These are phyloP conservation scores for Dendrocalamus latiflorus DNA, from an alignment of 202 grass and related monocot genomes.

Conservation along the genomic window DNA sequence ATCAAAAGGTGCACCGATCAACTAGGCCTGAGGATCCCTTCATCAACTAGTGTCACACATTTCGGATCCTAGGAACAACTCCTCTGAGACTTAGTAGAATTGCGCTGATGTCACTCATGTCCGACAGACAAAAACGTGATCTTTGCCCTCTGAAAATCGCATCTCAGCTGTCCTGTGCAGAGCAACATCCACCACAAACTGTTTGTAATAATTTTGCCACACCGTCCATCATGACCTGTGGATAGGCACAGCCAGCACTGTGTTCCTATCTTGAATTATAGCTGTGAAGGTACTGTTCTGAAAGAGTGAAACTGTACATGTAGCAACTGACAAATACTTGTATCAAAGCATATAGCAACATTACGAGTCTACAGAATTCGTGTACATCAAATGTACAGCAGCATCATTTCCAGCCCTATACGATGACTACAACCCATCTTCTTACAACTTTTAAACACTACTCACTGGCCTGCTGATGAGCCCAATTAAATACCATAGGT, in stretches of 20 bases:
- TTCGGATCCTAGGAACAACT: not conserved
- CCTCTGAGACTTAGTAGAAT: not conserved
- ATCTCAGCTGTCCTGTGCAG: not conserved
- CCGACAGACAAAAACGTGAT: not conserved
- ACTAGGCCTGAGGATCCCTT: not conserved
- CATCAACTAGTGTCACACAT: not conserved
- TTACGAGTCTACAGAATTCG: conserved; percentile 40
- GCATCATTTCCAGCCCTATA: conserved; percentile 38
- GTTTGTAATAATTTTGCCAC: conserved; percentile 41
- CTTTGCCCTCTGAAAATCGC: not conserved
- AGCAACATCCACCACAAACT: conserved; percentile 17
- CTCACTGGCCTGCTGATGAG: not conserved
- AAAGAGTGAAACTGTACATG: conserved; percentile 15
- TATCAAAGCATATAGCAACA: conserved; percentile 29
- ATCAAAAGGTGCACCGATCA: not conserved
- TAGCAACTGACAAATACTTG: conserved; percentile 34
- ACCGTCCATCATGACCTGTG: no score
- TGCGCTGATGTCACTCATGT: not conserved
- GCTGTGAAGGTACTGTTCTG: conserved; percentile 7
- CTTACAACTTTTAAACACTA: conserved; percentile 18
- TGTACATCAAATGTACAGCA: conserved; percentile 33
- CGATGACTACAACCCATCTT: conserved; percentile 33
- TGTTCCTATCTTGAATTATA: not conserved
- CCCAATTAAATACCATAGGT: conserved; percentile 9
- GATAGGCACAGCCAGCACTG: conserved; percentile 2